Evolutionary conservation across 495 filamentous ascomycete species (phyloP).

Genomic region (Saxophila tyrrhenica): DNA sequence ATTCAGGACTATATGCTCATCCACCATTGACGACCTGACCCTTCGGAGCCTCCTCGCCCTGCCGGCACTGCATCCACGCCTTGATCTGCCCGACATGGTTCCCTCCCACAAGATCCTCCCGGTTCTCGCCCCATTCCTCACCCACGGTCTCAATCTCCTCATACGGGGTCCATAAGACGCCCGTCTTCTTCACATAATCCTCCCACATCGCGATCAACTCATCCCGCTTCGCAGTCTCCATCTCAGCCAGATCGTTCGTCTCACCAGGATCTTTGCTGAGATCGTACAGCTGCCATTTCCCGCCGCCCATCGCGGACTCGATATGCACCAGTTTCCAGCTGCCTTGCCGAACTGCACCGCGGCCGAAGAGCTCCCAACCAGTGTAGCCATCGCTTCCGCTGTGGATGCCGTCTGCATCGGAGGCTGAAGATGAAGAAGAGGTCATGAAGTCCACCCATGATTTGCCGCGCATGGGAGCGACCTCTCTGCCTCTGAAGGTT

Average conservation of each 20-base stretch:
- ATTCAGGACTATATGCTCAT: too few species aligned
- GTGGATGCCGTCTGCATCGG: background rate
- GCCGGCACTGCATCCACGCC: background rate
- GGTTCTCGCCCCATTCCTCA: background rate
- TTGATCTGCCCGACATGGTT: background rate
- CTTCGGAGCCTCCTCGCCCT: background rate
- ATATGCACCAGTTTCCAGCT: slow-evolving; percentile 19
- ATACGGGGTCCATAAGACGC: background rate
- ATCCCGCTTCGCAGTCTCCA: background rate
- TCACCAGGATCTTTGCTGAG: slow-evolving; percentile 17
- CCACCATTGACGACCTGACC: background rate
- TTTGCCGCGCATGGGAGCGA: too few species aligned
- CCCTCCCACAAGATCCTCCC: background rate
- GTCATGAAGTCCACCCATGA: too few species aligned
- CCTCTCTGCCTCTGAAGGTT: too few species aligned
- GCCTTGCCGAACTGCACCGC: slow-evolving; percentile 15
- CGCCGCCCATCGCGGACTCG: background rate
- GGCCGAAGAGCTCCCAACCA: slow-evolving; percentile 33
- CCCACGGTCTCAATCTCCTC: background rate
- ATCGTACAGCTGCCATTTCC: slow-evolving; percentile 39
- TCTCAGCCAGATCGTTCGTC: slow-evolving; percentile 13
- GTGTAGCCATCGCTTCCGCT: slow-evolving; percentile 10
- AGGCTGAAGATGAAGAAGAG: too few species aligned
- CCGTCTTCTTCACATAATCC: background rate
- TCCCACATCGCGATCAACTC: background rate